Evolutionary conservation across 2,329 filamentous ascomycete species (phyloP).

Genomic region (Ophiostoma populinum): DNA sequence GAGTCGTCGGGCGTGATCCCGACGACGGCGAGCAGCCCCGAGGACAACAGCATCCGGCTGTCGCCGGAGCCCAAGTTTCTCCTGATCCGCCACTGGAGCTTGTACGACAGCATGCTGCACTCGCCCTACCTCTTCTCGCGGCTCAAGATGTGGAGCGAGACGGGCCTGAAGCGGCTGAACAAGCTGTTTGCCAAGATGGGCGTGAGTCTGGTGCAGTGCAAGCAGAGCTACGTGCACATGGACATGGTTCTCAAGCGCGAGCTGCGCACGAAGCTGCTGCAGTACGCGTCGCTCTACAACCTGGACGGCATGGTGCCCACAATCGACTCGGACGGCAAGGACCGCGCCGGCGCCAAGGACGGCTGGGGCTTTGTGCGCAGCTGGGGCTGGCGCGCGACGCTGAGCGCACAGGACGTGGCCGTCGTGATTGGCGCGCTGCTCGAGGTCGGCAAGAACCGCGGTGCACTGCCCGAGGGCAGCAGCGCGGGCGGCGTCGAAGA

Average conservation of each 20-base stretch:
- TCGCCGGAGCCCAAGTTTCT: constrained; percentile 90
- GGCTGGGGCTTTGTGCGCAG: constrained; percentile 95
- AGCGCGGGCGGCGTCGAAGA: constrained; percentile 28
- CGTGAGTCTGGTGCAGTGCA: constrained; percentile 81
- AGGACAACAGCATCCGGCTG: constrained; percentile 79
- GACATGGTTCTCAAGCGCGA: constrained; percentile 91
- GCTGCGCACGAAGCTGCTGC: constrained; percentile 60
- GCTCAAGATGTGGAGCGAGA: constrained; percentile 87
- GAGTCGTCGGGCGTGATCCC: constrained; percentile 71
- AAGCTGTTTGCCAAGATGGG: constrained; percentile 98
- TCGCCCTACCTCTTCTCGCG: constrained; percentile 86
- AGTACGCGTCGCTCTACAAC: constrained; percentile 85
- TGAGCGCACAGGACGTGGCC: constrained; percentile 87
- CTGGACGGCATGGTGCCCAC: constrained; percentile 83
- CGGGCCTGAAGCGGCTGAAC: constrained; percentile 71
- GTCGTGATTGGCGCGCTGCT: constrained; percentile 82
- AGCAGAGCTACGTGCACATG: constrained; percentile 95
- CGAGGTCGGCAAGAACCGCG: constrained; percentile 58
- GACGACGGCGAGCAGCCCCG: constrained; percentile 72
- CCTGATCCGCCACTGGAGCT: constrained; percentile 85
- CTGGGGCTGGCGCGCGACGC: constrained; percentile 93
- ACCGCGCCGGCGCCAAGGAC: constrained; percentile 59
- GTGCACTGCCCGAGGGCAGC: constrained; percentile 21
- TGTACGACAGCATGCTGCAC: constrained; percentile 97
- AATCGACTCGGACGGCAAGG: constrained; percentile 51